Percentiles rank a stretch among this genome's conserved stretches.
Conservation (phyloP, 495 filamentous ascomycete species). For the Echria macrotheca region DNA sequence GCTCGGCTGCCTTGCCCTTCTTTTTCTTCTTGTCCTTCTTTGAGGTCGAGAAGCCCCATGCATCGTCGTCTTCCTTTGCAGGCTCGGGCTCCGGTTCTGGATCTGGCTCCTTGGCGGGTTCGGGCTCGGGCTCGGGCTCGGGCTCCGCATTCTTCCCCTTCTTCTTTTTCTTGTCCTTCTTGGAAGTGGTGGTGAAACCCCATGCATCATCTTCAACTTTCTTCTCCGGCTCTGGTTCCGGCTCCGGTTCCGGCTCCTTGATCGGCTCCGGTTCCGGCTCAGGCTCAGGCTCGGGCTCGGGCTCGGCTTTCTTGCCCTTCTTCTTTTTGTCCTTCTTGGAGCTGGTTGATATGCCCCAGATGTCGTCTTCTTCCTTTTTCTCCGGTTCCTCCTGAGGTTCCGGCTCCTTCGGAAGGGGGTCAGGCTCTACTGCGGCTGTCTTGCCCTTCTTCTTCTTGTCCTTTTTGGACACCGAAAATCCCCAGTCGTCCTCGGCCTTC, state of each 20-base stretch:
- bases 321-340: slow-evolving; percentile 21
- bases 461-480: not conserved
- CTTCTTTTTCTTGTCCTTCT: slow-evolving; percentile 23
- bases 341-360: slow-evolving; percentile 10
- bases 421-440: not conserved
- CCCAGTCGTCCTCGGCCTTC: not conserved
- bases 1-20: slow-evolving; percentile 7
- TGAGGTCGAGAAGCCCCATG: slow-evolving; percentile 14
- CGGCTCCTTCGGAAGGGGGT: slow-evolving; percentile 7
- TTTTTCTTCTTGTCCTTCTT: slow-evolving; percentile 23
- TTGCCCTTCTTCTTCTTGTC: slow-evolving; percentile 8
- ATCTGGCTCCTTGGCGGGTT: slow-evolving; percentile 10
- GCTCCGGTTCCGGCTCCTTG: slow-evolving; percentile 6
- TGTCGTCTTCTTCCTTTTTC: slow-evolving; percentile 17
- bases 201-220: slow-evolving; percentile 3
- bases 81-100: slow-evolving; percentile 14
- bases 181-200: not conserved
- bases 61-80: slow-evolving; percentile 16
- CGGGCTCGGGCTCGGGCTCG: slow-evolving; percentile 6
- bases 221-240: slow-evolving; percentile 1
- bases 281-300: no score
- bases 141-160: slow-evolving; percentile 20
- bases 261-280: no score
- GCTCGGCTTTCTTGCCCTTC: slow-evolving; percentile 13
- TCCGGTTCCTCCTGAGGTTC: slow-evolving; percentile 18